Conservation (phyloP, 1,284 basidiomycete species). For the Coriolopsis trogii region DNA sequence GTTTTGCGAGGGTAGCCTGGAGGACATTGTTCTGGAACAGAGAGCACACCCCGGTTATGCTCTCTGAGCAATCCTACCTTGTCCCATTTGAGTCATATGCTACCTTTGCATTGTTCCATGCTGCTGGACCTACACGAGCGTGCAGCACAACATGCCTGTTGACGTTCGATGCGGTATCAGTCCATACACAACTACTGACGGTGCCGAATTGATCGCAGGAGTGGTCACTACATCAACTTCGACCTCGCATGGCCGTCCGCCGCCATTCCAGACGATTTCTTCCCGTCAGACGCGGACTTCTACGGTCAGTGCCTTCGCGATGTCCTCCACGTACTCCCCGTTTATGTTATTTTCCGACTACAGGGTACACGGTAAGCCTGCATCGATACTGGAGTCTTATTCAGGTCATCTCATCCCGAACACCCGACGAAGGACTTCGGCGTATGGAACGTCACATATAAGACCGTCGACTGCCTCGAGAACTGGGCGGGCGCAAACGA, state of each 20-base stretch:
- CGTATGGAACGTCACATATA: slow-evolving; percentile 79
- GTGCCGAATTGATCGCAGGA: slow-evolving; percentile 52
- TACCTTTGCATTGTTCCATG: too few relatives aligned
- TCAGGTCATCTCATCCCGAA: too few relatives aligned
- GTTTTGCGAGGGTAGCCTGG: too few relatives aligned
- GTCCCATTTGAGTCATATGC: too few relatives aligned
- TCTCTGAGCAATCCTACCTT: too few relatives aligned
- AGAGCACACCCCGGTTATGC: too few relatives aligned
- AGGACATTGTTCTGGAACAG: too few relatives aligned
- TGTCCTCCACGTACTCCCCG: neutral
- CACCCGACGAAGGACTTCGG: slow-evolving; percentile 65
- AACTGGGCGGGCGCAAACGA: slow-evolving; percentile 66
- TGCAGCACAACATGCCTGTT: too few relatives aligned
- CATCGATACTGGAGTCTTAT: too few relatives aligned
- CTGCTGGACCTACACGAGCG: too few relatives aligned
- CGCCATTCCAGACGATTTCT: slow-evolving; percentile 72
- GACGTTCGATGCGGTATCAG: too few relatives aligned
- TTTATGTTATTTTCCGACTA: neutral
- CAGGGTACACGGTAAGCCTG: slow-evolving; percentile 46
- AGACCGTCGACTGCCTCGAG: slow-evolving; percentile 56
- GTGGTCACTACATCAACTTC: slow-evolving; percentile 71
- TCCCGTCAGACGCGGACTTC: slow-evolving; percentile 65
- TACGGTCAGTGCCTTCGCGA: slow-evolving; percentile 45
- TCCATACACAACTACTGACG: too few relatives aligned
- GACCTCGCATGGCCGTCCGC: slow-evolving; percentile 75